Base-by-base conservation (phyloP, 306 rosid species). In the Inga oerstediana region DNA sequence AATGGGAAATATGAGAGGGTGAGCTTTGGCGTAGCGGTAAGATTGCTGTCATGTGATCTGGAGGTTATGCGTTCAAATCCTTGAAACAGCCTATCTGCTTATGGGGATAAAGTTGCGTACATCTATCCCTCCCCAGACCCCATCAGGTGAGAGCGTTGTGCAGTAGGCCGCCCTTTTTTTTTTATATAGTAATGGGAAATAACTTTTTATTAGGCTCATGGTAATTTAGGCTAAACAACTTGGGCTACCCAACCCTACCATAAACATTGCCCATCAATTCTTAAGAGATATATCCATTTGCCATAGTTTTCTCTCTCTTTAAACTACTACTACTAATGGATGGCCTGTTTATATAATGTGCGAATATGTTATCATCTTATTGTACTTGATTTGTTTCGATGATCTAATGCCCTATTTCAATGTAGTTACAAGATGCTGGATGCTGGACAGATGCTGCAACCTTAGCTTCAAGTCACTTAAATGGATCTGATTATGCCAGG, bases 371-470 rank as follows among this genome's bases (percentile, higher is more conserved):
- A 32, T 77, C 82, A 37, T 69, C 48, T 77, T 80, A 22, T 72
- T 67, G 34, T 73, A 71, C 76, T 66, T 67, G 82, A 44, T 62
- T 84, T 80, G 77, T 83, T 62, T 79, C 56, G 79, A 77, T 84
- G 82, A 70, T 56, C 61, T 74, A 22, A 37, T 78, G 77, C 68
- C 84, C 54, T 85, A 85, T 84, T 74, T 72, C 59, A 71, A 56
- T 85, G 88, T 94, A 97, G 99, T 97, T 97, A 81, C 99, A 97
- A 91, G 99, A 97, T 81, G 98, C 98, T 75, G 99, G 99, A 54
- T 91, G 94, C 89, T 97, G 99, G 99, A 84, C 92, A 4, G 99
- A 97, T 83, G 99, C 98, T 87, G 98, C 98, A 30, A 97, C 99
- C 83, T 90, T 97, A 87, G 99, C 99, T 89, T 98, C 99, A 56